These are phyloP conservation scores for Erysimum cheiranthoides DNA, from an alignment of 345 rosid genomes.

Conservation along the genomic window DNA sequence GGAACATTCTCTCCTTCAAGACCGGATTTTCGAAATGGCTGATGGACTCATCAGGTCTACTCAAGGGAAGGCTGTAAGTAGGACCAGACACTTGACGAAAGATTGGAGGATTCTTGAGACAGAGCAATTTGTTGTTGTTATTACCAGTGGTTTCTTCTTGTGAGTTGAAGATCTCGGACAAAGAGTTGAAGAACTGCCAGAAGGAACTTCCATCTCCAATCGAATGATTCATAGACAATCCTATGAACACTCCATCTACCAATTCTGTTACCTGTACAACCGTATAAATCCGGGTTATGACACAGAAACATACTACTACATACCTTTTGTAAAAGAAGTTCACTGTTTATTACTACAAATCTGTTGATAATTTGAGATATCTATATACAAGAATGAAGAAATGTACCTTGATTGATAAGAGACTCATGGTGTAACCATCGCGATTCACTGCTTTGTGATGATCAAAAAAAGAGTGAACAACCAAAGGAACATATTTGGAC, in stretches of 20 bases:
- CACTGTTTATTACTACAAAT: neutral
- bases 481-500: conserved; percentile 56
- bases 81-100: conserved; percentile 51
- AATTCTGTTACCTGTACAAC: conserved; percentile 63
- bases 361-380: neutral
- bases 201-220: conserved; percentile 73
- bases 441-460: conserved; percentile 62
- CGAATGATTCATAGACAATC: conserved; percentile 66
- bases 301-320: too few species aligned
- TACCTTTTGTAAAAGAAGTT: too few species aligned
- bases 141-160: conserved; percentile 22
- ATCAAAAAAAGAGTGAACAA: conserved; percentile 72
- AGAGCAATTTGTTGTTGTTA: neutral
- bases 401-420: conserved; percentile 61
- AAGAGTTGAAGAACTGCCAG: conserved; percentile 74
- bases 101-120: conserved; percentile 58
- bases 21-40: conserved; percentile 45
- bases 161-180: conserved; percentile 66
- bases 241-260: conserved; percentile 72
- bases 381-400: neutral
- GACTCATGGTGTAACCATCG: conserved; percentile 63
- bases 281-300: neutral
- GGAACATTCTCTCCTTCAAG: conserved; percentile 63
- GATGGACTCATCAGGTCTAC: conserved; percentile 45
- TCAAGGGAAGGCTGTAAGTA: conserved; percentile 53